Base-by-base conservation (phyloP, 805 yeast species). In the Candida qinlingensis region DNA sequence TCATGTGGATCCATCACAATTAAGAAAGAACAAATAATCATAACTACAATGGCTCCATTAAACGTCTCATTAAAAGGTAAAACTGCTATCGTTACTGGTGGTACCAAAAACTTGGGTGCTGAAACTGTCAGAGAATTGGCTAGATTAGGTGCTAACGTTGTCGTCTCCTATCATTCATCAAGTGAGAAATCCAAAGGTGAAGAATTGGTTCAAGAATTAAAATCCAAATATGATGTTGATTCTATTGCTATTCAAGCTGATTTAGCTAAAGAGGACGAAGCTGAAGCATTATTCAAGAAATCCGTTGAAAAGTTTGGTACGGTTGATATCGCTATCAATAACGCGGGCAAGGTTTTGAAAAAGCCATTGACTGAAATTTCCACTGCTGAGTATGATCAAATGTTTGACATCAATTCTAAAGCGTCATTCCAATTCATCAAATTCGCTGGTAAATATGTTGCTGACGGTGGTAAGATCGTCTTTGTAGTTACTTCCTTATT, bases 331-430 rank as follows among this genome's bases (percentile, higher is more conserved):
- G 87, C 87, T n/a, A 70, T 83, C 56, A 81, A 81, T 67, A 81
- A 79, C 54, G 82, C 81, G 37, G 88, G 88, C 46, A 77, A 66
- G 72, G 87, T 83, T 26, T 67, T 82, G 62, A 81, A 82, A 70
- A 83, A 82, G 61, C 77, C 80, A 36, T 56, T 81, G 44, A 65
- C 65, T 34, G 80, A 79, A n/a, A 68, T 74, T 49, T 50, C 76
- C n/a, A 73, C 76, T 46, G 70, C 65, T 30, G 87, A 83, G 58
- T 83, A 68, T 57, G 84, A 79, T 53, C 50, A 55, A 27, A 73
- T 82, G 83, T 74, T 74, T 55, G 59, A 63, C 35, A 63, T 74
- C 62, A 83, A 83, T 70, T 70, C 81, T 57, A 81, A 76, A 58
- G 69, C 77, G 35, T 84, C 87, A 1, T 83, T 80, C 60, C 75